phyloP scores from a whole-genome alignment of 345 rosid species.

The Syzygium oleosum region DNA sequence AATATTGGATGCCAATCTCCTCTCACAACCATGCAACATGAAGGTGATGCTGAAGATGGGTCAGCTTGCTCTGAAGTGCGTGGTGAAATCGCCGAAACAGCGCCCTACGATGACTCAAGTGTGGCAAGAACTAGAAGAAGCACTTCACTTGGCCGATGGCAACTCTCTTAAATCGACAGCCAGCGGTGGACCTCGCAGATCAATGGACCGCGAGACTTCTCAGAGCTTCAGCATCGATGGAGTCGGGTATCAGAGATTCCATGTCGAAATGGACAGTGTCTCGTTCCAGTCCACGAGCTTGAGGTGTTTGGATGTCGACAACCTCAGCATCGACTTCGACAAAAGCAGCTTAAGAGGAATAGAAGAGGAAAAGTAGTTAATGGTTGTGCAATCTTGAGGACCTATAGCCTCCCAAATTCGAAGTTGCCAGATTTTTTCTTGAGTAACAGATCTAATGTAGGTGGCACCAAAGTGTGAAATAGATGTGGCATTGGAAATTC shows the following conservation, averaged over 20 bases:
- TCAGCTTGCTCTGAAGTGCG: slow-evolving; percentile 39
- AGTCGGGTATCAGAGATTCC: slow-evolving; percentile 40
- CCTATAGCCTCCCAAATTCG: background rate
- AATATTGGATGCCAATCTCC: slow-evolving; percentile 39
- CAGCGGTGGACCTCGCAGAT: background rate
- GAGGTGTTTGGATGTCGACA: slow-evolving; percentile 29
- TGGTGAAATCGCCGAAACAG: slow-evolving; percentile 26
- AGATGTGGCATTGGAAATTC: background rate
- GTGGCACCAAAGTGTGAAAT: background rate
- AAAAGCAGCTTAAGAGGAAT: slow-evolving; percentile 14
- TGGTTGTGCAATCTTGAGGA: background rate
- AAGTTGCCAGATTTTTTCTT: background rate
- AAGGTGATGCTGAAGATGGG: slow-evolving; percentile 56
- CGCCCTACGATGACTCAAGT: slow-evolving; percentile 54
- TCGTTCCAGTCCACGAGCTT: slow-evolving; percentile 28
- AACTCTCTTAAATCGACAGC: background rate
- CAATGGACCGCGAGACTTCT: slow-evolving; percentile 15
- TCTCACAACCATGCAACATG: slow-evolving; percentile 40
- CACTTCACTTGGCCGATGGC: slow-evolving; percentile 11
- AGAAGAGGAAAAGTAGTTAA: background rate
- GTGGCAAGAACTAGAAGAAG: slow-evolving; percentile 40
- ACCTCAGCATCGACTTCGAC: slow-evolving; percentile 24
- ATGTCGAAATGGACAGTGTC: slow-evolving; percentile 36
- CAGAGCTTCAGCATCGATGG: slow-evolving; percentile 46
- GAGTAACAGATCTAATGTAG: background rate